phyloP scores from a whole-genome alignment of 2,329 filamentous ascomycete species.

The Acrocalymma vagum region DNA sequence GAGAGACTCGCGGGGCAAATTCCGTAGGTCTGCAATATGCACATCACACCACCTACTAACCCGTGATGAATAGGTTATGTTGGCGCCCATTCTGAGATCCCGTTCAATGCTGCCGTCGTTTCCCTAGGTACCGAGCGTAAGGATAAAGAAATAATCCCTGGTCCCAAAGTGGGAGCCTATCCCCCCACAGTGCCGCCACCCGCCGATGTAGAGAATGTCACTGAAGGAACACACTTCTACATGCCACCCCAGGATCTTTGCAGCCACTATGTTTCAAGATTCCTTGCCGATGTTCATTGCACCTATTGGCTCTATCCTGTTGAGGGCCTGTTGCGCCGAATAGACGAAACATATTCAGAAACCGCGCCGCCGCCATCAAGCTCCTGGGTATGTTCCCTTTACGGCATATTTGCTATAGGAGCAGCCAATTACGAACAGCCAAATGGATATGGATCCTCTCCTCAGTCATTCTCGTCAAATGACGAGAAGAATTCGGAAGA shows the following conservation, averaged over 20 bases:
- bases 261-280: slow-evolving; percentile 42
- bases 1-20: slow-evolving; percentile 44
- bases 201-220: slow-evolving; percentile 21
- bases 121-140: slow-evolving; percentile 32
- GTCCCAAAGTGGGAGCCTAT: slow-evolving; percentile 39
- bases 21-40: slow-evolving; percentile 25
- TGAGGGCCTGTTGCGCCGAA: slow-evolving; percentile 38
- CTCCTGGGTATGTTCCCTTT: slow-evolving; percentile 49
- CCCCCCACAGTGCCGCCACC: slow-evolving; percentile 35
- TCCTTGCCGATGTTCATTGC: slow-evolving; percentile 46
- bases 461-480: slow-evolving; percentile 22
- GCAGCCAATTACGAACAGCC: slow-evolving; percentile 30
- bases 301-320: slow-evolving; percentile 48
- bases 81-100: slow-evolving; percentile 47
- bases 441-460: slow-evolving; percentile 30
- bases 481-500: slow-evolving; percentile 39
- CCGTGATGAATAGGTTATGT: slow-evolving; percentile 34
- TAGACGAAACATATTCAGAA: slow-evolving; percentile 42
- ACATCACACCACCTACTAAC: background rate
- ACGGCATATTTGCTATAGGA: slow-evolving; percentile 45
- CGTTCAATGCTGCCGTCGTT: slow-evolving; percentile 47
- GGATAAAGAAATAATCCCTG: slow-evolving; percentile 37
- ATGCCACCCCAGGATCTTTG: slow-evolving; percentile 40
- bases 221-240: no score
- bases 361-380: slow-evolving; percentile 22